A percentile compares a stretch with the other conserved stretches of the same genome.
Conservation (phyloP, 805 yeast species). For the Candida glaebosa region DNA sequence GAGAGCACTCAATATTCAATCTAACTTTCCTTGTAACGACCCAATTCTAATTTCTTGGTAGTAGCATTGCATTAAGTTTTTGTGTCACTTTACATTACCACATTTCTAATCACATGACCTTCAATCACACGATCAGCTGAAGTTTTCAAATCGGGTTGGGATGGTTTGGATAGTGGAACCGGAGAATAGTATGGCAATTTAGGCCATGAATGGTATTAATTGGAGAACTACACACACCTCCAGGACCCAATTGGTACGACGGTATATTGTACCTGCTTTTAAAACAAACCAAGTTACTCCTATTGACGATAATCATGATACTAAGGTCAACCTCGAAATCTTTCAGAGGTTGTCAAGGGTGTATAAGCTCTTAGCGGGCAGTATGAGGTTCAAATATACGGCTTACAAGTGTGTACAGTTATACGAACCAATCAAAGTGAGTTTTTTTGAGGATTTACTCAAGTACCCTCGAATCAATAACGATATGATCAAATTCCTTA, state of each 20-base stretch:
- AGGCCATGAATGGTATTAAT: constrained; percentile 1
- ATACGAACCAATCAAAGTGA: constrained; percentile 9
- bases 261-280: not conserved
- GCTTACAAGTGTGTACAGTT: constrained; percentile 13
- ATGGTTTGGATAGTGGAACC: not conserved
- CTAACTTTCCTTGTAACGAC: too few relatives aligned
- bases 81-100: not conserved
- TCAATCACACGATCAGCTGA: not conserved
- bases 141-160: not conserved
- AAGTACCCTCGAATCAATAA: constrained; percentile 14
- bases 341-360: constrained; percentile 16
- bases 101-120: not conserved
- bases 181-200: not conserved
- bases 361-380: constrained; percentile 10
- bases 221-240: not conserved
- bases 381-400: constrained; percentile 10
- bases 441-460: constrained; percentile 20
- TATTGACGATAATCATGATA: not conserved
- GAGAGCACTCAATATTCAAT: too few relatives aligned
- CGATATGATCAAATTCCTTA: constrained; percentile 16
- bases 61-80: too few relatives aligned
- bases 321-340: not conserved
- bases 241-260: not conserved
- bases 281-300: not conserved
- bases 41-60: too few relatives aligned